Evolutionary conservation across 495 filamentous ascomycete genomes (phyloP), one percentile per base, ranked within the genome.

Genomic region (Daldinia caldariorum): DNA sequence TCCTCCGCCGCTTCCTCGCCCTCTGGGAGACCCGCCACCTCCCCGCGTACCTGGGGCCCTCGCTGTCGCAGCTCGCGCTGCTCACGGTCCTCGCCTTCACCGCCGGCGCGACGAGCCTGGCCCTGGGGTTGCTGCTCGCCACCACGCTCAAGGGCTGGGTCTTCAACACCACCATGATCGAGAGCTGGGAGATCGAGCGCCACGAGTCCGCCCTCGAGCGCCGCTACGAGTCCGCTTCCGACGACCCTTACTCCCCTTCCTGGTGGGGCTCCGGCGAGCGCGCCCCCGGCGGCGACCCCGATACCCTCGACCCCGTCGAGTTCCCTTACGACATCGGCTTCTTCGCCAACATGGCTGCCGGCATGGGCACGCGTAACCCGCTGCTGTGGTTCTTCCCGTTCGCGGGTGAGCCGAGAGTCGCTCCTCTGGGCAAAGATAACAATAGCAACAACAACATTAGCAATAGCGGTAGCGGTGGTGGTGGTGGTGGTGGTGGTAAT

Each of bases 291-390:
- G 68, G 66, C 61, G 77, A 77, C 51, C 58, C 60, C 45, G 72
- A 64, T 34, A 51, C 63, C 51, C 84, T 94, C 60, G 78, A 79
- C 47, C 85, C 84, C 51, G 89, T 95, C 70, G 93, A 96, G 72
- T 97, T 93, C 75, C 93, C 93, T 0, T 98, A 96, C 72, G 95
- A 99, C 75, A 85, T 98, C 63, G 96, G 95, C 8, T 83, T 98
- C 53, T 95, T 89, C 84, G 80, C 81, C 20, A 97, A 97, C 74
- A 80, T 94, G 51, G 87, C 80, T 61, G 87, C 90, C 61, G 90
- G 86, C 34, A 94, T 96, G 89, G 93, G 92, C 3, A 84, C 85
- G 0, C 16, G 82, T 81, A 80, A 79, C 71, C 57, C 76, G 4
- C 43, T 82, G 0, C 13, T 81, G 76, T 80, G 86, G 89, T 64